phyloP scores from a whole-genome alignment of 345 rosid genomes.

The Ceriops decandra region DNA sequence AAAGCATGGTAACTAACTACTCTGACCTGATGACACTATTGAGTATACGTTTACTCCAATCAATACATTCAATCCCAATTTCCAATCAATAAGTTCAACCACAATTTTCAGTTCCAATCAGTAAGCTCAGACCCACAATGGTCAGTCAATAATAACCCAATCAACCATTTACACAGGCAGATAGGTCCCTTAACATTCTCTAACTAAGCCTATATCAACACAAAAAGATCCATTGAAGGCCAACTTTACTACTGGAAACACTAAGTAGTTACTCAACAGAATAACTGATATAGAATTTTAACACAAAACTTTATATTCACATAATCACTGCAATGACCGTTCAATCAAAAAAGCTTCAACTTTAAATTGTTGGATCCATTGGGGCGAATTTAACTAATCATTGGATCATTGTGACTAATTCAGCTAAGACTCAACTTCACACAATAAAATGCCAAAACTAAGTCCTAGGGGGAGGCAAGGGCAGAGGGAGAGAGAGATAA shows the following conservation, averaged over 20 bases:
- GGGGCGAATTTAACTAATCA: no score
- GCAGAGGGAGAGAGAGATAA: not conserved
- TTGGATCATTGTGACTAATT: no score
- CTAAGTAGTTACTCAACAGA: not conserved
- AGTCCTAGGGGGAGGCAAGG: no score
- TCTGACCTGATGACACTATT: not conserved
- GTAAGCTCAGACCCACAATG: not conserved
- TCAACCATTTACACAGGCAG: not conserved
- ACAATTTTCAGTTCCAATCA: not conserved
- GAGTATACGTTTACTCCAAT: not conserved
- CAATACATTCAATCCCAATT: not conserved
- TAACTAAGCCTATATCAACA: not conserved
- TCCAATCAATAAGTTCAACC: no score
- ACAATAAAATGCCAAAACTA: no score
- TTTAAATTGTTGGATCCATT: no score
- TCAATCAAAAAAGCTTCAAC: no score
- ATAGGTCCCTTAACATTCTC: not conserved
- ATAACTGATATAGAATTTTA: no score
- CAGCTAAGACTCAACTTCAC: no score
- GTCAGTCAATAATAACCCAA: not conserved
- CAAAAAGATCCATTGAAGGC: not conserved
- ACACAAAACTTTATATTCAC: not conserved
- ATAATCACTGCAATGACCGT: no score
- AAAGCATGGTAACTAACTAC: not conserved
- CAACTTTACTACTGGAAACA: not conserved